Evolutionary conservation across 768 basidiomycete genomes (phyloP).

Genomic region (Suillus americanus): DNA sequence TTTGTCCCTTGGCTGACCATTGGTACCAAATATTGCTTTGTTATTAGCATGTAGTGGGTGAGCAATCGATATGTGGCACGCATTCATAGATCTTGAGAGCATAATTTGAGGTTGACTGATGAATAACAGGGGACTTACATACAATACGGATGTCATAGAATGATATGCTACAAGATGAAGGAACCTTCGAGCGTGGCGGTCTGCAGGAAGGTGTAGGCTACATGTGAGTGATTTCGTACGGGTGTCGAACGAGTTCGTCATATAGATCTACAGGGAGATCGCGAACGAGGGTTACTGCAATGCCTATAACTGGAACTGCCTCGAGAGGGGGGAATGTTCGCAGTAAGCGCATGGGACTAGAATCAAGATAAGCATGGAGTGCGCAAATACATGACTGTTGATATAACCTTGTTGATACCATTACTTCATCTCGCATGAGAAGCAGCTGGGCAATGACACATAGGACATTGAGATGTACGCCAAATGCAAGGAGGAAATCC

Average conservation of each 20-base stretch:
- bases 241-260: slow-evolving; percentile 86
- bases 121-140: slow-evolving; percentile 12
- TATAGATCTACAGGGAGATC: slow-evolving; percentile 87
- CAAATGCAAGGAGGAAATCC: slow-evolving; percentile 97
- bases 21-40: no score
- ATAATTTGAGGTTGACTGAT: not conserved
- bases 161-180: slow-evolving; percentile 26
- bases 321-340: slow-evolving; percentile 93
- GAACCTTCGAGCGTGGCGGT: slow-evolving; percentile 8
- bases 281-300: slow-evolving; percentile 91
- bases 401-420: slow-evolving; percentile 79
- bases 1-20: no score
- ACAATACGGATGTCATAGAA: slow-evolving; percentile 11
- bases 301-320: slow-evolving; percentile 83
- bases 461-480: slow-evolving; percentile 93
- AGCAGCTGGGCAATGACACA: slow-evolving; percentile 96
- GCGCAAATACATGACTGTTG: not conserved
- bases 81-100: not conserved
- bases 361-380: slow-evolving; percentile 5
- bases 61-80: not conserved
- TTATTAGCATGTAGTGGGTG: slow-evolving; percentile 1
- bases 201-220: not conserved
- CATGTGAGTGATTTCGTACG: slow-evolving; percentile 53
- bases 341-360: slow-evolving; percentile 90
- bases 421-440: slow-evolving; percentile 87